Percentiles rank a stretch among this genome's conserved stretches.
Conservation (phyloP, 2,329 filamentous ascomycete genomes). For the Trichoderma koningiopsis region DNA sequence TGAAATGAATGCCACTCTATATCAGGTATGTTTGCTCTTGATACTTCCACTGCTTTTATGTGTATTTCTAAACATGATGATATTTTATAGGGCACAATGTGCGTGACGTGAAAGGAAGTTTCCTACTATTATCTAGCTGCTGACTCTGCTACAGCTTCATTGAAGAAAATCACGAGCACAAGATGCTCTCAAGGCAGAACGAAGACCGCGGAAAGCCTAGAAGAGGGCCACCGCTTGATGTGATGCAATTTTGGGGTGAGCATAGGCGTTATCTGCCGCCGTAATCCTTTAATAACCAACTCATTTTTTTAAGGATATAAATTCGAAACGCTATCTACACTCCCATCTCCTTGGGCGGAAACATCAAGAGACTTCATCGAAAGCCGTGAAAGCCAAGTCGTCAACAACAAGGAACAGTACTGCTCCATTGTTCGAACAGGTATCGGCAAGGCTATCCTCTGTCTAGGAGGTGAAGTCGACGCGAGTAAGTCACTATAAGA, state of each 20-base stretch:
- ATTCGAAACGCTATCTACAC: conserved; percentile 82
- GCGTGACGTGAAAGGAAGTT: neutral
- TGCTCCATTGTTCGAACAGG: conserved; percentile 91
- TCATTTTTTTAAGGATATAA: conserved; percentile 83
- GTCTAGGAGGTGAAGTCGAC: conserved; percentile 93
- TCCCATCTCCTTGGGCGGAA: conserved; percentile 74
- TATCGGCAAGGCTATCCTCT: conserved; percentile 72
- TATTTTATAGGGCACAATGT: conserved; percentile 11
- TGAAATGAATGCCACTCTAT: conserved; percentile 92
- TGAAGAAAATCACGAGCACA: conserved; percentile 83
- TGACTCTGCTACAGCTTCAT: conserved; percentile 66
- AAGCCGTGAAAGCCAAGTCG: conserved; percentile 66
- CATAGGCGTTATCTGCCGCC: neutral
- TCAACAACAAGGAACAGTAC: conserved; percentile 92
- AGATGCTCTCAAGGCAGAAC: conserved; percentile 60
- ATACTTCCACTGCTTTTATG: neutral
- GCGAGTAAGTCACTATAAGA: conserved; percentile 57
- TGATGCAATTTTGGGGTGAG: conserved; percentile 91
- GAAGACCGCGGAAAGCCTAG: conserved; percentile 47
- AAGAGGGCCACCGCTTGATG: conserved; percentile 62
- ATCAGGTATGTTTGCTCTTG: conserved; percentile 65
- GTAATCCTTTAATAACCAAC: neutral
- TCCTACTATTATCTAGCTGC: neutral
- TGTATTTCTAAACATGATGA: neutral
- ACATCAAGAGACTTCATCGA: conserved; percentile 78